phyloP scores from a whole-genome alignment of 2,329 filamentous ascomycete species.

The Epichloe aotearoae region DNA sequence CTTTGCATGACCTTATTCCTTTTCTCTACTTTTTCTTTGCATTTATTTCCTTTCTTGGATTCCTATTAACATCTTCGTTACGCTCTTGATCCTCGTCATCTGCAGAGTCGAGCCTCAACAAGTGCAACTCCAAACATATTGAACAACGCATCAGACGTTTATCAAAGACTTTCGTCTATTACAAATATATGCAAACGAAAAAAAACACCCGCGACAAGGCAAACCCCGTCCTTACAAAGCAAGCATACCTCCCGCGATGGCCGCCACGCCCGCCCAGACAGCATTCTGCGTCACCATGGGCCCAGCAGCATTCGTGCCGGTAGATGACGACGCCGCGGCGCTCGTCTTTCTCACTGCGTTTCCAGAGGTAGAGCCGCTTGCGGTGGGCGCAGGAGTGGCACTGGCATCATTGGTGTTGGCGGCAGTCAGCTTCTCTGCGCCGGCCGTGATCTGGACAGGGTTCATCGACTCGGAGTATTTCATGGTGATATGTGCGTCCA shows the following conservation, averaged over 20 bases:
- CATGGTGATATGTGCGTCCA: fast-evolving
- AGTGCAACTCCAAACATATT: too few species aligned
- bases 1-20: too few species aligned
- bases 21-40: too few species aligned
- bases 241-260: slow-evolving; percentile 22
- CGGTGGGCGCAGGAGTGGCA: slow-evolving; percentile 6
- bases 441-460: slow-evolving; percentile 25
- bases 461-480: slow-evolving; percentile 10
- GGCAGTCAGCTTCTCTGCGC: slow-evolving; percentile 21
- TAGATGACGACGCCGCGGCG: slow-evolving; percentile 4
- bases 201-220: not conserved
- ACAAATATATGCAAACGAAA: not conserved
- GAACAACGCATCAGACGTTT: too few species aligned
- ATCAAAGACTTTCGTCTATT: not conserved
- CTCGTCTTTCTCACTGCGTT: too few species aligned
- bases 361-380: slow-evolving; percentile 6
- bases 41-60: too few species aligned
- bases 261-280: slow-evolving; percentile 22
- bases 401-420: slow-evolving; percentile 2
- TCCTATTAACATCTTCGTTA: too few species aligned
- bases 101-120: too few species aligned
- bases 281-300: slow-evolving; percentile 22
- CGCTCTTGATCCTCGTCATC: too few species aligned
- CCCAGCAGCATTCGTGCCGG: slow-evolving; percentile 17
- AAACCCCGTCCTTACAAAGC: slow-evolving; percentile 14